phyloP scores from a whole-genome alignment of 2,329 filamentous ascomycete genomes.

The Sporothrix euskadiensis region DNA sequence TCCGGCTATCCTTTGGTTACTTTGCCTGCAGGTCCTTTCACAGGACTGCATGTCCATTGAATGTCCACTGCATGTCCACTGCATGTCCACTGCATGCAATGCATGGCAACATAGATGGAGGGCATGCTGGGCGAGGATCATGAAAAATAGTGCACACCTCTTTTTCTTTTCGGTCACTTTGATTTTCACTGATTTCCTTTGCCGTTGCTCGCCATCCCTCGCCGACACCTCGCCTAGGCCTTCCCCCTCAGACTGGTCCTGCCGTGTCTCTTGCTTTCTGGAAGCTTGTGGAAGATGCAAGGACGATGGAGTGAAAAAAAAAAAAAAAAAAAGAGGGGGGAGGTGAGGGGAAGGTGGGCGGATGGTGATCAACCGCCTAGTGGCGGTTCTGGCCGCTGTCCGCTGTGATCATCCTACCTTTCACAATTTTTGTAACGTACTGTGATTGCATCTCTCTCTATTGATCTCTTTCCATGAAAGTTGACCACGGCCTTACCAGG shows the following conservation, averaged over 20 bases:
- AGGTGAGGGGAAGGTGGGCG: background rate
- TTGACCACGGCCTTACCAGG: background rate
- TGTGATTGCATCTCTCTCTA: background rate
- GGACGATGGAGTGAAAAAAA: background rate
- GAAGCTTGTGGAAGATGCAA: background rate
- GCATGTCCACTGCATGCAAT: background rate
- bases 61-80: background rate
- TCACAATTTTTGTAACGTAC: background rate
- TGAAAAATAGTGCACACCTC: background rate
- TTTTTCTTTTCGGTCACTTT: background rate
- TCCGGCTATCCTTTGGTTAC: background rate
- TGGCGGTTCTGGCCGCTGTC: too few relatives aligned
- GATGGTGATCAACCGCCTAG: background rate
- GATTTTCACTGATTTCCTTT: background rate
- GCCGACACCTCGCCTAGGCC: background rate
- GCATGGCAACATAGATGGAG: constrained; percentile 10
- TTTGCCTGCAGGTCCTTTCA: background rate
- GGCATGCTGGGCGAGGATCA: background rate
- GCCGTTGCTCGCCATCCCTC: background rate
- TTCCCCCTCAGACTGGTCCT: background rate
- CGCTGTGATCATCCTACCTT: too few relatives aligned
- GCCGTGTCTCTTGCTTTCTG: constrained; percentile 6
- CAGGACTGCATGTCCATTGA: background rate
- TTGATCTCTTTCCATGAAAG: background rate
- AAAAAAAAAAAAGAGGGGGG: background rate